Conservation (phyloP, 2,329 filamentous ascomycete genomes). For the Fusarium brachygibbosum region DNA sequence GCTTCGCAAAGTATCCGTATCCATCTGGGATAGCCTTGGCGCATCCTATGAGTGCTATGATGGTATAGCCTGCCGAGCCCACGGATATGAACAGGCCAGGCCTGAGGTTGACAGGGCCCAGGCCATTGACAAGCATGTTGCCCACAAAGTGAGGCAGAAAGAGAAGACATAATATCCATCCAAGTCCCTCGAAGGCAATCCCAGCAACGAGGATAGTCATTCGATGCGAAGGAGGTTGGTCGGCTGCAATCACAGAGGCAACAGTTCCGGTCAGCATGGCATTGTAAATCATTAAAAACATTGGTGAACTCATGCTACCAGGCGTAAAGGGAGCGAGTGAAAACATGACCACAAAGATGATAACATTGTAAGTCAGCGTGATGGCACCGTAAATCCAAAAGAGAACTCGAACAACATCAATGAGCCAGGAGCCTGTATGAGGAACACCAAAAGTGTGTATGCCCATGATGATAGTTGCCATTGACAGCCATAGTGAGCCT, state of each 20-base stretch:
- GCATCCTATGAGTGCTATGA: constrained; percentile 11
- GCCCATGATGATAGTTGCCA: constrained; percentile 15
- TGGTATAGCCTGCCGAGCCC: constrained; percentile 12
- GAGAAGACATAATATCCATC: not conserved
- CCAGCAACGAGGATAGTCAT: not conserved
- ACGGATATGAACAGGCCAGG: constrained; percentile 7
- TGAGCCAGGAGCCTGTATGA: constrained; percentile 3
- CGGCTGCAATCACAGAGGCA: not conserved
- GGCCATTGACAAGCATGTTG: constrained; percentile 2
- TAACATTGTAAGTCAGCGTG: constrained; percentile 1
- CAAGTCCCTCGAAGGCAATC: not conserved
- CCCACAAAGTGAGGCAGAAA: constrained; percentile 7
- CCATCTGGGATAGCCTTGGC: constrained; percentile 14
- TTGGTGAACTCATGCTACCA: constrained; percentile 18
- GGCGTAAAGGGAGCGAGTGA: not conserved
- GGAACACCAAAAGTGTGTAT: constrained; percentile 18
- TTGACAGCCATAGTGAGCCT: not conserved
- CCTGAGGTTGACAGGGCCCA: not conserved
- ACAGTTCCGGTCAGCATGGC: not conserved
- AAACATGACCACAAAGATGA: constrained; percentile 13
- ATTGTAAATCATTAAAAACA: constrained; percentile 21
- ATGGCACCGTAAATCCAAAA: constrained; percentile 6
- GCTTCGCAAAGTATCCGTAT: constrained; percentile 3
- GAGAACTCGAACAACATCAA: not conserved
- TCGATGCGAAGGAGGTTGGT: not conserved